Base-by-base conservation (phyloP, 2,329 filamentous ascomycete species). In the Hypoxylon sp. region DNA sequence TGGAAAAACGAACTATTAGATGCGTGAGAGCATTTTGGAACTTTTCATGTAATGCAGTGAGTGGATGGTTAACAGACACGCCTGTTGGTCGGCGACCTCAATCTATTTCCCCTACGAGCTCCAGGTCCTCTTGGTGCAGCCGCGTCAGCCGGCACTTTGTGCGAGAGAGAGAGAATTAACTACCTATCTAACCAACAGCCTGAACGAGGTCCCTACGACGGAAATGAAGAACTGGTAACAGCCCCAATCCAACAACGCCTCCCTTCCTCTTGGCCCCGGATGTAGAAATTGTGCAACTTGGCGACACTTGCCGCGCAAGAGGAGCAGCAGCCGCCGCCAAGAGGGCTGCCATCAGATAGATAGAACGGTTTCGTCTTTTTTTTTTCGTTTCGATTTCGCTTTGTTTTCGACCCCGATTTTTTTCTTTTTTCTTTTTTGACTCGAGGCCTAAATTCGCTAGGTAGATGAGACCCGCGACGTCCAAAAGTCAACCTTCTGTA, bases 211-310 rank as follows among this genome's bases (percentile, higher is more conserved):
- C 19, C 14, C 7, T 41, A 43, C 38, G 1, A 43, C 17, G 11
- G 38, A 43, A 43, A 11, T 38, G 38, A 7, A 48, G 9, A 25
- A 11, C 21, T 28, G 25, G 3, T 28, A 48, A 11, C 25, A 48
- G 28, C 13, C 25, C 17, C 23, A 19, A 30, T 14, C 5, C 21
- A 41, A 13, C 14, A 30, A 30, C 28, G 28, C 5, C 25, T 34
- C 28, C 25, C n/a, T 30, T 36, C 30, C 10, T 36, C 6, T 49
- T 17, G 46, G 2, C 14, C 19, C 38, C 38, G 5, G 34, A 36
- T 14, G 34, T 5, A 36, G n/a, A 36, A 56, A 43, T 23, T 50
- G 62, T 65, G 34, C 25, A 4, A 64, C 55, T 17, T 5, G 10
- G 28, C 13, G 25, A 53, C 38, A 43, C 36, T 43, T 28, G 17